Conservation (phyloP, 1,139 yeast species). For the Candida glucosophila region DNA sequence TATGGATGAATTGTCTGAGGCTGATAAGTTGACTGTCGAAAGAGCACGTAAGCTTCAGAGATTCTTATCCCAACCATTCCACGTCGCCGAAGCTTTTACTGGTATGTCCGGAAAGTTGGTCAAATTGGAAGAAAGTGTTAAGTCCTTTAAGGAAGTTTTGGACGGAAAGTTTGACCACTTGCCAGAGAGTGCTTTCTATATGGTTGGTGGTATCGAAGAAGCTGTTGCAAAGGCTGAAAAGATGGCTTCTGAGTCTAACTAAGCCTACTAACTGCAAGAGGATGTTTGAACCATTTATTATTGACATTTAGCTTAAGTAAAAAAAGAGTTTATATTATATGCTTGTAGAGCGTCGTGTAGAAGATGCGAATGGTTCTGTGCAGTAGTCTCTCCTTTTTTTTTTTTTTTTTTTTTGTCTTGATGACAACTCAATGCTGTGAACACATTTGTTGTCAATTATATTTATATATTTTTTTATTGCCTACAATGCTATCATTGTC, state of each 20-base stretch:
- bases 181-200: constrained; percentile 99
- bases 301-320: no score
- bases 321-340: no score
- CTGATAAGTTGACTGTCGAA: constrained; percentile 98
- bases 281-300: no score
- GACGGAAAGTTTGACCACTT: constrained; percentile 98
- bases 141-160: constrained; percentile 93
- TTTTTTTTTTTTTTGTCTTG: no score
- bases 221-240: constrained; percentile 98
- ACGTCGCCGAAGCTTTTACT: constrained; percentile 99
- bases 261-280: constrained; percentile 14
- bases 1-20: constrained; percentile 99
- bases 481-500: no score
- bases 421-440: no score
- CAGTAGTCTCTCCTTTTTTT: no score
- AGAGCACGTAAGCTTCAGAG: constrained; percentile 99
- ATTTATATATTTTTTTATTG: no score
- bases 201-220: constrained; percentile 99
- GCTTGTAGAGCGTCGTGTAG: no score
- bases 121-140: constrained; percentile 88
- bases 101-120: constrained; percentile 99
- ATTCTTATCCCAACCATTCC: constrained; percentile 99
- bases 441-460: no score
- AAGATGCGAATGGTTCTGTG: no score
- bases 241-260: constrained; percentile 89